Conservation (phyloP, 1,284 basidiomycete genomes). For the Wolfiporia cocos region DNA sequence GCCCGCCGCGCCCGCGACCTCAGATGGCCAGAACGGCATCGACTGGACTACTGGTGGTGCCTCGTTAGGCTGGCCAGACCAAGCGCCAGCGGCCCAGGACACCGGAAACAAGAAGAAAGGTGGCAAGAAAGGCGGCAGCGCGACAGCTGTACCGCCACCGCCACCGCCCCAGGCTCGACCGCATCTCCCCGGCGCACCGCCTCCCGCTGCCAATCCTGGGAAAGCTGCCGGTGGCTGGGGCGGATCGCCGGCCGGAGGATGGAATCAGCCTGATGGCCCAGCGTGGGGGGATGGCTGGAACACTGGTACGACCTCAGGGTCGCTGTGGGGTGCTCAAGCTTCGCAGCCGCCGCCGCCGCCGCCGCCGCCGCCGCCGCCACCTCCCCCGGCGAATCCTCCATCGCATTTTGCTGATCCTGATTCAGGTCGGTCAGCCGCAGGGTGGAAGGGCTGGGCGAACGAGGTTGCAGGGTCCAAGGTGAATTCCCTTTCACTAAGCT, state of each 20-base stretch:
- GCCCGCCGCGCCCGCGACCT: neutral
- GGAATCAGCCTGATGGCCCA: neutral
- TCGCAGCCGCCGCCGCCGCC: neutral
- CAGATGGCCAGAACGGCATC: neutral
- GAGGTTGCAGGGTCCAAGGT: slow-evolving; percentile 6
- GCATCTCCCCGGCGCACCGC: slow-evolving; percentile 8
- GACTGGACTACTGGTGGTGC: slow-evolving; percentile 1
- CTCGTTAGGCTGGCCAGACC: neutral
- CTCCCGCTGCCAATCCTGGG: slow-evolving; percentile 1
- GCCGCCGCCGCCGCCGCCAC: slow-evolving; percentile 5
- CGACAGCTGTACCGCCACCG: neutral
- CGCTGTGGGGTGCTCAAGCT: neutral
- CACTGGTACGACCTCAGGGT: too few relatives aligned
- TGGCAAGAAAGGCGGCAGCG: slow-evolving; percentile 1
- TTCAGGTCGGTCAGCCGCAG: too few relatives aligned
- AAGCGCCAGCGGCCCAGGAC: neutral
- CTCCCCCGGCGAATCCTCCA: slow-evolving; percentile 1
- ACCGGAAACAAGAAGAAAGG: slow-evolving; percentile 2
- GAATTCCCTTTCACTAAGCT: slow-evolving; percentile 1
- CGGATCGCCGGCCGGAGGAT: neutral
- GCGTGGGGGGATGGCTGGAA: neutral
- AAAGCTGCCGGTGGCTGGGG: neutral
- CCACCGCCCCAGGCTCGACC: slow-evolving; percentile 4
- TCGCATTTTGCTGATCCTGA: too few relatives aligned
- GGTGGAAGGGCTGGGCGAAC: slow-evolving; percentile 6